These are phyloP conservation scores for Chlamydomonas sp. DNA, from an alignment of 139 green algal genomes.

Conservation along the genomic window DNA sequence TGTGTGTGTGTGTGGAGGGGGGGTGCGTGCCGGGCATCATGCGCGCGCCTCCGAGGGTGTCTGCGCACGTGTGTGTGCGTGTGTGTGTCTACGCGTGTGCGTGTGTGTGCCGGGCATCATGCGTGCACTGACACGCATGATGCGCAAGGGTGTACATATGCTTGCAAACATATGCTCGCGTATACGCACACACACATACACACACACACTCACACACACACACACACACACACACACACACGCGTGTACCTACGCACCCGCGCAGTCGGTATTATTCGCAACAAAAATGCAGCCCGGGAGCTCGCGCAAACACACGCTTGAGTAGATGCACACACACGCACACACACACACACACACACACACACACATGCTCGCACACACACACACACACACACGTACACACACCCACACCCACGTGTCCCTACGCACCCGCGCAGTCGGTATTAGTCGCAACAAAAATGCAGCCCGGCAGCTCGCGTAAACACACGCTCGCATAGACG, in stretches of 20 bases:
- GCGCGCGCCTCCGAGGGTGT: neutral
- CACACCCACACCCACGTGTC: too few relatives aligned
- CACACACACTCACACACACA: too few relatives aligned
- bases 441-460: conserved; percentile 60
- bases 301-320: conserved; percentile 32
- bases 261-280: conserved; percentile 45
- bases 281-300: conserved; percentile 54
- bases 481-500: conserved; percentile 8
- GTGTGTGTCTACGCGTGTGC: conserved; percentile 4
- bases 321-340: neutral
- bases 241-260: conserved; percentile 24
- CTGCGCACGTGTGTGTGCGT: too few relatives aligned
- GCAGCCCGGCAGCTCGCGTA: conserved; percentile 49
- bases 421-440: conserved; percentile 23
- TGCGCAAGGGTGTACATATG: too few relatives aligned
- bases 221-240: too few relatives aligned
- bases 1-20: neutral
- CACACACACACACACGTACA: too few relatives aligned
- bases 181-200: too few relatives aligned
- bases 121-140: too few relatives aligned
- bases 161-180: too few relatives aligned
- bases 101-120: too few relatives aligned
- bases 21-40: neutral
- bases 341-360: conserved; percentile 19
- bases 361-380: too few relatives aligned